Evolutionary conservation across 2,329 filamentous ascomycete genomes (phyloP), one percentile per base, ranked within the genome.

Genomic region (Penicillium hesseltinei): DNA sequence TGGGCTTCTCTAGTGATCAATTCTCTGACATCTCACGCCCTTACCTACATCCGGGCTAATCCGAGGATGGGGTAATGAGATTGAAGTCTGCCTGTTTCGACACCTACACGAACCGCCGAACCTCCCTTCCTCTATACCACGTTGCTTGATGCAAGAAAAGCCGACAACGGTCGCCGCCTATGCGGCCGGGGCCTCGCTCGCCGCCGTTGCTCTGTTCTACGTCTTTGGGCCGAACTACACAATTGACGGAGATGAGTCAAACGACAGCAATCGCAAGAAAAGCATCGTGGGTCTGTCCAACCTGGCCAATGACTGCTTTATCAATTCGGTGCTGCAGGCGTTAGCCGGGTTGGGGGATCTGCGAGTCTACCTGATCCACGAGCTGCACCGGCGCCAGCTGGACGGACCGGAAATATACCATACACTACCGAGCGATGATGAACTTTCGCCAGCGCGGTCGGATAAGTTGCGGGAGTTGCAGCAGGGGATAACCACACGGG

Each of bases 181-280:
- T 77, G 94, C 94, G 69, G 94, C 93, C 58, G 93, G 93, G 67
- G 94, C 93, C 59, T 96, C 92, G 54, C 88, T 99, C 62, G 94
- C 94, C 55, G 94, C 94, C 61, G 90, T 96, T 62, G 93, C 94
- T 33, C 85, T 97, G 57, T 90, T 97, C 73, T 99, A 97, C 77
- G 93, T 97, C 67, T 97, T 99, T 77, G 92, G 89, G 9, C 94
- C 94, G n/a, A 97, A 92, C 51, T 97, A 93, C 76, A 90, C 96
- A 68, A 88, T 97, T 73, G 93, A 99, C 77, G 87, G 88, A 71
- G 89, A 94, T 56, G 83, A 87, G 51, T 80, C 81, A 25, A 77
- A 75, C 57, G 79, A 75, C 60, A 84, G 83, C 54, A 78, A 78
- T 61, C 87, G 90, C 66, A 94, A 92, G 76, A 93, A 91, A 71